These are phyloP conservation scores for Coemansia sp. DNA, from an alignment of 192 early-diverging fungal genomes.

Conservation along the genomic window DNA sequence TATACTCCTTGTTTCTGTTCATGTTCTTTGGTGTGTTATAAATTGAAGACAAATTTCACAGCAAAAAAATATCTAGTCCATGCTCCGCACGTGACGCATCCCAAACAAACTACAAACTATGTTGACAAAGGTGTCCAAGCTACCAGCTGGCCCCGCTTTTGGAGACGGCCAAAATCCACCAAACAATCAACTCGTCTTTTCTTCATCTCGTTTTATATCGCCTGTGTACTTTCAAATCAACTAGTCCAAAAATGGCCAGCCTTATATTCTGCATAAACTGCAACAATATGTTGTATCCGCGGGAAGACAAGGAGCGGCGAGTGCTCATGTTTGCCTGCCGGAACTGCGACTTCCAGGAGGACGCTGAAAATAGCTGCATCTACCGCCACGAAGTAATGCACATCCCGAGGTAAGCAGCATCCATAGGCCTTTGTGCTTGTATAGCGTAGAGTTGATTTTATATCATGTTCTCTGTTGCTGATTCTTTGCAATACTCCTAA, in stretches of 20 bases:
- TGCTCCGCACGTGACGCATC: not conserved
- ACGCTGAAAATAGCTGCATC: slow-evolving; percentile 68
- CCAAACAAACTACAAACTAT: not conserved
- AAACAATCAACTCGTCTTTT: not conserved
- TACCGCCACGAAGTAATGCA: slow-evolving; percentile 74
- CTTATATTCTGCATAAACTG: slow-evolving; percentile 55
- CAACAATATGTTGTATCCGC: slow-evolving; percentile 81
- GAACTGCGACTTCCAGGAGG: slow-evolving; percentile 74
- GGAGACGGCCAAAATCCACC: too few relatives aligned
- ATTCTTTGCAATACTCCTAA: not conserved
- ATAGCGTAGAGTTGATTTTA: too few relatives aligned
- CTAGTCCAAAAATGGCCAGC: slow-evolving; percentile 29
- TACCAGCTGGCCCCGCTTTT: not conserved
- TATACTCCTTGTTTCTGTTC: too few relatives aligned
- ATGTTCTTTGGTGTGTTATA: not conserved
- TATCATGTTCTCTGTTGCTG: too few relatives aligned
- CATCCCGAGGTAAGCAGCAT: slow-evolving; percentile 40
- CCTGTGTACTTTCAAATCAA: not conserved
- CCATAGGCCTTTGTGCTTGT: too few relatives aligned
- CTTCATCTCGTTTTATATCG: not conserved
- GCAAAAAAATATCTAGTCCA: not conserved
- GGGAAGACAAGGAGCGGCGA: slow-evolving; percentile 61
- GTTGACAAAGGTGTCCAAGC: not conserved
- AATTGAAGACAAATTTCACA: too few relatives aligned
- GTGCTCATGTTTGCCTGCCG: slow-evolving; percentile 71